Percentiles rank a stretch among this genome's conserved stretches.
Evolutionary conservation across 2,329 filamentous ascomycete genomes (phyloP).

Genomic region (Penicillium sp.): DNA sequence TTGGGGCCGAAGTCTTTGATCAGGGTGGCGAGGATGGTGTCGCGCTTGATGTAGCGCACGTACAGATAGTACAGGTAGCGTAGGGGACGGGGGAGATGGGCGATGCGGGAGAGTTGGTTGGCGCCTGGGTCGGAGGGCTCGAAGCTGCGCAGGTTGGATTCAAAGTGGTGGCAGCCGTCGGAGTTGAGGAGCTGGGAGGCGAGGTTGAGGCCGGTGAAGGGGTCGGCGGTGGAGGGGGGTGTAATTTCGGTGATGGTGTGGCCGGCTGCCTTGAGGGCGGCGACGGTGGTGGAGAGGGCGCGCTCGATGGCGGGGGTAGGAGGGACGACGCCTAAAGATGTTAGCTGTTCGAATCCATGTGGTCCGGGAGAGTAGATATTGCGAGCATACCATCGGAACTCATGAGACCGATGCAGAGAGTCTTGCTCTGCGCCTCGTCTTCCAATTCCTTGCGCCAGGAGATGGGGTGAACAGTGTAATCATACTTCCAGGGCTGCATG

Average conservation of each 20-base stretch:
- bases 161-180: constrained; percentile 80
- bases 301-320: constrained; percentile 81
- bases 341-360: not conserved
- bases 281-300: constrained; percentile 70
- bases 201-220: constrained; percentile 73
- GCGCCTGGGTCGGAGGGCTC: constrained; percentile 81
- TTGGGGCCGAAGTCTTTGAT: constrained; percentile 73
- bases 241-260: constrained; percentile 71
- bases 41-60: constrained; percentile 78
- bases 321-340: constrained; percentile 66
- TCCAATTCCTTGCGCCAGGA: constrained; percentile 69
- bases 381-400: constrained; percentile 62
- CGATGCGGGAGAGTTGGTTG: constrained; percentile 71
- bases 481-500: constrained; percentile 88
- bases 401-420: constrained; percentile 74
- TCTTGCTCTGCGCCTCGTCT: constrained; percentile 61
- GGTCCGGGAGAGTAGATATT: not conserved
- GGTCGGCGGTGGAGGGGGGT: constrained; percentile 71
- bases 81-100: constrained; percentile 69
- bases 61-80: constrained; percentile 88
- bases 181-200: constrained; percentile 80
- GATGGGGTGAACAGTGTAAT: constrained; percentile 83
- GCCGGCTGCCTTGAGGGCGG: constrained; percentile 68
- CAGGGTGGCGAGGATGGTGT: constrained; percentile 76
- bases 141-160: constrained; percentile 71